phyloP scores from a whole-genome alignment of 345 rosid species.

The Carallia pectinifolia region DNA sequence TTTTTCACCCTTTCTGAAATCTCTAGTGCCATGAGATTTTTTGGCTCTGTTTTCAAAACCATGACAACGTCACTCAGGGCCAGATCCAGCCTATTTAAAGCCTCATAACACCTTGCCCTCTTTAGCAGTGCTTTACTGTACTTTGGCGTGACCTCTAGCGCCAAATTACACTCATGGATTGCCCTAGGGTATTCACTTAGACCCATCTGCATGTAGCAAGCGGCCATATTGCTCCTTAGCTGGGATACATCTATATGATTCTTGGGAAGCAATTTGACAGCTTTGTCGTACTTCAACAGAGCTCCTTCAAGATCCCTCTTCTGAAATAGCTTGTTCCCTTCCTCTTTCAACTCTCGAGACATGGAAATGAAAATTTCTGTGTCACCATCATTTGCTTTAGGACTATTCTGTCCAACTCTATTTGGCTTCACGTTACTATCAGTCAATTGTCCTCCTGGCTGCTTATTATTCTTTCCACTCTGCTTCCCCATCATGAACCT shows the following conservation, averaged over 20 bases:
- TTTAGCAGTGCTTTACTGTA: conserved; percentile 73
- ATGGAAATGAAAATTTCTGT: conserved; percentile 46
- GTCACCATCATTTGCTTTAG: conserved; percentile 46
- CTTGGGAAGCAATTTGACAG: conserved; percentile 71
- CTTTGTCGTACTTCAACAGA: conserved; percentile 65
- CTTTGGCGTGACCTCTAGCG: conserved; percentile 64
- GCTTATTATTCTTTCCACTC: conserved; percentile 45
- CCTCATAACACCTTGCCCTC: conserved; percentile 89
- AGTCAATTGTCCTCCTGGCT: conserved; percentile 32
- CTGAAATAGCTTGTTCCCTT: conserved; percentile 81
- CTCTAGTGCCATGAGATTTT: conserved; percentile 72
- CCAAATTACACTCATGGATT: conserved; percentile 70
- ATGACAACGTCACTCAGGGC: conserved; percentile 63
- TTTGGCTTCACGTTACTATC: conserved; percentile 41
- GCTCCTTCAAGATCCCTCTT: conserved; percentile 74
- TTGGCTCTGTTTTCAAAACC: conserved; percentile 66
- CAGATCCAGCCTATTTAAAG: conserved; percentile 75
- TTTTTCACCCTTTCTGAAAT: conserved; percentile 61
- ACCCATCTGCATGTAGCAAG: conserved; percentile 91
- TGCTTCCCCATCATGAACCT: conserved; percentile 41
- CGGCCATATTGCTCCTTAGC: conserved; percentile 74
- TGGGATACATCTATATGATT: conserved; percentile 63
- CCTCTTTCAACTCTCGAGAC: conserved; percentile 74
- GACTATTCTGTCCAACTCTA: conserved; percentile 24
- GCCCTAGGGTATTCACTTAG: conserved; percentile 70